Evolutionary conservation across 495 filamentous ascomycete species (phyloP).

Genomic region (Lepidopterella palustris): DNA sequence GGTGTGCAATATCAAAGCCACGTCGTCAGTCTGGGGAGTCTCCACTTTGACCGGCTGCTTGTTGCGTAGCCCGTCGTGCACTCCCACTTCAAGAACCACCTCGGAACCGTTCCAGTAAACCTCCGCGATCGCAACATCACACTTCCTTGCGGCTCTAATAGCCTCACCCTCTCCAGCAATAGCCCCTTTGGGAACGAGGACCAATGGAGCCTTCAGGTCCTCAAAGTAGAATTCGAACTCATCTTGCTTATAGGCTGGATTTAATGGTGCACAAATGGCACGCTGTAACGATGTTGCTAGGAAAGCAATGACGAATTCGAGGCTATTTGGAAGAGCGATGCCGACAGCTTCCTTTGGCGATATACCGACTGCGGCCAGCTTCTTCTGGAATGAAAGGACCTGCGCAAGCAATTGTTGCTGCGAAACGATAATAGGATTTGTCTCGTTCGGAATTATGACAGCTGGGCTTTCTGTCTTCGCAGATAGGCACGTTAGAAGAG

Average conservation of each 20-base stretch:
- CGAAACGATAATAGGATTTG: slow-evolving; percentile 18
- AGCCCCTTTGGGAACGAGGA: slow-evolving; percentile 9
- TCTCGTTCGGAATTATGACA: slow-evolving; percentile 17
- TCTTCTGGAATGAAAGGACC: slow-evolving; percentile 19
- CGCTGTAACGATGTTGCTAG: slow-evolving; percentile 9
- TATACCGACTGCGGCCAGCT: slow-evolving; percentile 23
- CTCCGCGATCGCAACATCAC: slow-evolving; percentile 16
- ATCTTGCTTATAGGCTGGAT: slow-evolving; percentile 16
- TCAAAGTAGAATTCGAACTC: slow-evolving; percentile 19
- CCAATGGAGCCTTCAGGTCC: slow-evolving; percentile 12
- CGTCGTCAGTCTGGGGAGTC: slow-evolving; percentile 7
- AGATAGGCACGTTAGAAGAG: slow-evolving; percentile 10
- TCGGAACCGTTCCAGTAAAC: slow-evolving; percentile 14
- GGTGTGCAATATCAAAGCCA: slow-evolving; percentile 16
- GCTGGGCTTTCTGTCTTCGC: slow-evolving; percentile 17
- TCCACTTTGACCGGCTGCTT: slow-evolving; percentile 10
- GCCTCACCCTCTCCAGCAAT: slow-evolving; percentile 9
- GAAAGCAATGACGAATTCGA: slow-evolving; percentile 22
- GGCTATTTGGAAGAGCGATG: slow-evolving; percentile 27
- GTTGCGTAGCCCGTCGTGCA: slow-evolving; percentile 8
- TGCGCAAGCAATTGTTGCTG: slow-evolving; percentile 13
- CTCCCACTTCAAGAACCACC: slow-evolving; percentile 10
- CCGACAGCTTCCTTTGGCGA: slow-evolving; percentile 21
- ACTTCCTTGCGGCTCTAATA: slow-evolving; percentile 13
- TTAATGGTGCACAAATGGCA: slow-evolving; percentile 13